phyloP scores from a whole-genome alignment of 352 stramenopile genomes.

The Phytopythium delawarense region DNA sequence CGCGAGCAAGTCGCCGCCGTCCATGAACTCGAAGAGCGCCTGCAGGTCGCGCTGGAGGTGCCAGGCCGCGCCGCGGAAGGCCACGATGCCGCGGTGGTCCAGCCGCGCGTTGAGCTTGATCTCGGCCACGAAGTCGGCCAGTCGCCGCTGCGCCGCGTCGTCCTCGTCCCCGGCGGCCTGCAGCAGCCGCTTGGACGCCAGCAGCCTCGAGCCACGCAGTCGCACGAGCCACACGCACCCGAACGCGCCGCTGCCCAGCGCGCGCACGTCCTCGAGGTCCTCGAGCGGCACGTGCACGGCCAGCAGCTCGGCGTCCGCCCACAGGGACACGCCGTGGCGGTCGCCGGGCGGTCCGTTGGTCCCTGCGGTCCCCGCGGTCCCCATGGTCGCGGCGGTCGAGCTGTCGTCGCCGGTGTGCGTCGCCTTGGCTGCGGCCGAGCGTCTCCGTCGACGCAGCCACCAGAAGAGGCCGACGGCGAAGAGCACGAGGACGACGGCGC shows the following conservation, averaged over 20 bases:
- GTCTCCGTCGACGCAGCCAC: background rate
- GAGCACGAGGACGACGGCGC: background rate
- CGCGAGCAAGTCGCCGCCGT: conserved; percentile 12
- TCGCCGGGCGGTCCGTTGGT: background rate
- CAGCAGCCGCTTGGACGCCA: too few relatives aligned
- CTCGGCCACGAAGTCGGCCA: conserved; percentile 1
- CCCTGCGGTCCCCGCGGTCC: background rate
- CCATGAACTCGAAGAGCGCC: conserved; percentile 8
- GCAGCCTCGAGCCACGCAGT: too few relatives aligned
- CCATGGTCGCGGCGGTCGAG: background rate
- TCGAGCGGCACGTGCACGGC: too few relatives aligned
- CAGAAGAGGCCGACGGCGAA: background rate
- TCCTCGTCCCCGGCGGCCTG: background rate
- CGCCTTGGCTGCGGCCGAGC: background rate
- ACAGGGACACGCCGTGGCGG: too few relatives aligned
- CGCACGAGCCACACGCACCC: too few relatives aligned
- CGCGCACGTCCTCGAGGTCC: too few relatives aligned
- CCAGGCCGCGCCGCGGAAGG: conserved; percentile 6
- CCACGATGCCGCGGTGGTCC: conserved; percentile 1
- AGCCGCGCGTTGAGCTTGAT: conserved; percentile 7
- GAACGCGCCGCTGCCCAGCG: too few relatives aligned
- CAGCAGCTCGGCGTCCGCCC: too few relatives aligned
- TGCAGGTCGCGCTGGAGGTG: conserved; percentile 9
- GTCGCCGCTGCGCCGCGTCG: background rate
- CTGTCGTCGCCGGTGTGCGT: background rate